Evolutionary conservation across 352 stramenopile genomes (phyloP), one percentile per base, ranked within the genome.

Genomic region (Peronosclerospora sorghi): DNA sequence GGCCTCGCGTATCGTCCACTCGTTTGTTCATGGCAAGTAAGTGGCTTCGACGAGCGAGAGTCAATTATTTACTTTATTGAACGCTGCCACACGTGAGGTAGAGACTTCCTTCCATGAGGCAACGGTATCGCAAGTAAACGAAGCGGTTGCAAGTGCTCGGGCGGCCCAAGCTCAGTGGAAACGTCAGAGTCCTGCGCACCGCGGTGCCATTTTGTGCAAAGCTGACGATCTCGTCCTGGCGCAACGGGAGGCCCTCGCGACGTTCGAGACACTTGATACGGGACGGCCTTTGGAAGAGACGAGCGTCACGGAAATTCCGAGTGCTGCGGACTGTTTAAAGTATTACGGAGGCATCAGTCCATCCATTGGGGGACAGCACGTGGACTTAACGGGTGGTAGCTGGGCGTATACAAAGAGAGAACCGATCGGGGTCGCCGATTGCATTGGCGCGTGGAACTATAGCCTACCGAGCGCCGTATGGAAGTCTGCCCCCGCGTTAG

Each of bases 381-480:
- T 86, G 32, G 68, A 86, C 17, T 29, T 90, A 10, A 58, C 68
- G 1, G 63, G 65, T 17, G 68, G 68, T 7, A 86, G 68, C 51
- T 90, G 73, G 72, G 72, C 70, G 9, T 90, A 90, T 64, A 90
- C 78, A 15, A 68, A 71, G 10, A 56, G 76, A 0, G 78, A 90
- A 45, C 75, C 78, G 27, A 48, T 88, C 4, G 78, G 78, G 0
- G 70, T 86, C 24, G 86, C 73, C 0, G 75, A 67, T 0, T 73
- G 75, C 21, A 88, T 90, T 36, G 78, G 78, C 7, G 78, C 78
- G 7, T 90, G 78, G 78, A 90, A 90, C 57, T 90, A 88, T 41
- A 75, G 75, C 29, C 56, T 90, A 32, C 77, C 87, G 39, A 87
- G 74, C 29, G 77, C 77, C 14, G 71, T 63, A 8, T 90, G 77